phyloP scores from a whole-genome alignment of 495 filamentous ascomycete species.

The Darksidea phi region DNA sequence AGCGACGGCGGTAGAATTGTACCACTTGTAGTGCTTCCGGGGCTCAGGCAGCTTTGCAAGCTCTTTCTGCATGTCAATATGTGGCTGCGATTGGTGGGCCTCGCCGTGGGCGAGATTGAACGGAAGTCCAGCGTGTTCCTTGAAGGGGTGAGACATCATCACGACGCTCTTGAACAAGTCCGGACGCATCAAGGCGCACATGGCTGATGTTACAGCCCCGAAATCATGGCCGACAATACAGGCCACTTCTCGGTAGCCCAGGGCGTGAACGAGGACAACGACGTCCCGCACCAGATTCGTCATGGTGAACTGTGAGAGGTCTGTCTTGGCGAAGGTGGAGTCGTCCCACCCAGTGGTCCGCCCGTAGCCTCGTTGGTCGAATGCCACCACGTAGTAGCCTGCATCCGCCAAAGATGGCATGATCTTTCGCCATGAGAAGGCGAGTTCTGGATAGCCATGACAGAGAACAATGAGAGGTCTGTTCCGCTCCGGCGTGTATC shows the following conservation, averaged over 20 bases:
- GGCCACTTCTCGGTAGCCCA: slow-evolving; percentile 58
- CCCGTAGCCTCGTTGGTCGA: slow-evolving; percentile 69
- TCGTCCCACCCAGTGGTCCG: slow-evolving; percentile 63
- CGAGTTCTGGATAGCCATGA: slow-evolving; percentile 67
- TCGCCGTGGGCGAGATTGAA: slow-evolving; percentile 50
- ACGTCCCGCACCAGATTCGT: slow-evolving; percentile 63
- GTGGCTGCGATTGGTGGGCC: slow-evolving; percentile 3
- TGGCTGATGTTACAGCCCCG: slow-evolving; percentile 56
- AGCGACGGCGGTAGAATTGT: slow-evolving; percentile 59
- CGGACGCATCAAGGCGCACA: slow-evolving; percentile 61
- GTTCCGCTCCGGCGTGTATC: slow-evolving; percentile 41
- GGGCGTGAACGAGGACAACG: slow-evolving; percentile 57
- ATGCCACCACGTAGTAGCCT: slow-evolving; percentile 63
- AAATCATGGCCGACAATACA: slow-evolving; percentile 69
- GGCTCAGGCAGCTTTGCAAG: slow-evolving; percentile 53
- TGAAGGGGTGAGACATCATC: slow-evolving; percentile 59
- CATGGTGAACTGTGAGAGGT: slow-evolving; percentile 57
- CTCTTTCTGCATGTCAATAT: slow-evolving; percentile 53
- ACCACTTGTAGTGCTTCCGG: slow-evolving; percentile 69
- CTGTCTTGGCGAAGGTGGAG: slow-evolving; percentile 50
- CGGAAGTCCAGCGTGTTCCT: slow-evolving; percentile 50
- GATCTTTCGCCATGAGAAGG: slow-evolving; percentile 67
- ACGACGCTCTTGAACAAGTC: slow-evolving; percentile 60
- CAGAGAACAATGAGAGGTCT: slow-evolving; percentile 61
- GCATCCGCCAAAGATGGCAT: slow-evolving; percentile 55